phyloP scores from a whole-genome alignment of 257 asterid genomes.

The Solanum sejunctum region DNA sequence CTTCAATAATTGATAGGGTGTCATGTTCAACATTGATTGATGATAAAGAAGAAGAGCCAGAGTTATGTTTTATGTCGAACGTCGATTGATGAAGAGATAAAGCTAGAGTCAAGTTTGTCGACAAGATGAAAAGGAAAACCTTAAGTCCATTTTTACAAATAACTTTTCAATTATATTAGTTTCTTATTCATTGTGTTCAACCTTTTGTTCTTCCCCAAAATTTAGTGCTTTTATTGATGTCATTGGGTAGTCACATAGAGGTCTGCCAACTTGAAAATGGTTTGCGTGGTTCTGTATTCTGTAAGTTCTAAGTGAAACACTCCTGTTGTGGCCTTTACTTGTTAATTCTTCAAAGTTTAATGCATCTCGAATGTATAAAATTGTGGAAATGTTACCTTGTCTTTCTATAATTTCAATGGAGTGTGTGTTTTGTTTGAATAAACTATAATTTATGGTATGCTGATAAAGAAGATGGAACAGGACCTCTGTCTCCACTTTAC shows the following conservation, averaged over 20 bases:
- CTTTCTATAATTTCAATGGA: not conserved
- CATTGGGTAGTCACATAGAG: not conserved
- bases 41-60: too few species aligned
- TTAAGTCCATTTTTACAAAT: too few species aligned
- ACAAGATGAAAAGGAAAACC: too few species aligned
- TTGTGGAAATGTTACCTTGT: not conserved
- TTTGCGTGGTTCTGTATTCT: not conserved
- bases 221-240: not conserved
- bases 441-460: not conserved
- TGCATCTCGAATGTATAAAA: not conserved
- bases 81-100: too few species aligned
- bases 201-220: not conserved
- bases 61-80: too few species aligned
- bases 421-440: not conserved
- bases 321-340: not conserved
- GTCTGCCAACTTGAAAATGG: not conserved
- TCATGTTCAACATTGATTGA: too few species aligned
- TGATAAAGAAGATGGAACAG: conserved; percentile 37
- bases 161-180: too few species aligned
- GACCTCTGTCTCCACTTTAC: conserved; percentile 24
- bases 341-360: not conserved
- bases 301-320: not conserved
- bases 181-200: not conserved
- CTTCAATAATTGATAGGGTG: too few species aligned
- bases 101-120: too few species aligned